Percentiles rank a stretch among this genome's conserved stretches.
Conservation (phyloP, 768 basidiomycete genomes). For the Dioszegia crocea region DNA sequence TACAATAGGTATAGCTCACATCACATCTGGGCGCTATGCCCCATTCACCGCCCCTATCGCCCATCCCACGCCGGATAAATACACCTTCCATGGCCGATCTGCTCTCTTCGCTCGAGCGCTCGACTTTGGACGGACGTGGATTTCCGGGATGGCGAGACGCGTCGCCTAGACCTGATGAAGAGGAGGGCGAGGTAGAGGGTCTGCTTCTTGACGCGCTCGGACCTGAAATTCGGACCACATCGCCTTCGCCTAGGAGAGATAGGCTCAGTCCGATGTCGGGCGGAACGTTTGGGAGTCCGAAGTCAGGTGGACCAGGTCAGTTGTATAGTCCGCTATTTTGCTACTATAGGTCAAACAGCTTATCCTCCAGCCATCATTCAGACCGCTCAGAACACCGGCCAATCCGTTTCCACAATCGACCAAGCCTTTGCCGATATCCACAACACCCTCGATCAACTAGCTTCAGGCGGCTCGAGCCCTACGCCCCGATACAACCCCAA, state of each 20-base stretch:
- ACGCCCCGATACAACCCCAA: background rate
- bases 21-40: slow-evolving; percentile 5
- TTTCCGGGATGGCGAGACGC: slow-evolving; percentile 12
- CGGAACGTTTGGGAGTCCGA: slow-evolving; percentile 15
- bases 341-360: background rate
- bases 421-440: slow-evolving; percentile 41
- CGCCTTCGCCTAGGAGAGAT: slow-evolving; percentile 32
- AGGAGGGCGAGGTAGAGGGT: slow-evolving; percentile 24
- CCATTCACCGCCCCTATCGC: slow-evolving; percentile 35
- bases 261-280: slow-evolving; percentile 9
- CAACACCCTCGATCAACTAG: slow-evolving; percentile 34
- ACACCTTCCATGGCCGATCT: slow-evolving; percentile 25
- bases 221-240: slow-evolving; percentile 35
- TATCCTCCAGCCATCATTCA: background rate
- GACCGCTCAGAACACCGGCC: slow-evolving; percentile 29
- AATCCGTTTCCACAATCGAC: slow-evolving; percentile 34
- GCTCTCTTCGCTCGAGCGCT: slow-evolving; percentile 19
- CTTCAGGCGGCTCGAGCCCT: slow-evolving; percentile 7
- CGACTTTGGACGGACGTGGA: slow-evolving; percentile 8
- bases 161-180: slow-evolving; percentile 11
- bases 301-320: background rate
- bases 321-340: background rate
- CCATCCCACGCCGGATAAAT: slow-evolving; percentile 28
- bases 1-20: background rate
- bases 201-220: slow-evolving; percentile 19